Evolutionary conservation across 2,329 filamentous ascomycete species (phyloP), one percentile per base, ranked within the genome.

Genomic region (Davidsoniella neocaledoniae): DNA sequence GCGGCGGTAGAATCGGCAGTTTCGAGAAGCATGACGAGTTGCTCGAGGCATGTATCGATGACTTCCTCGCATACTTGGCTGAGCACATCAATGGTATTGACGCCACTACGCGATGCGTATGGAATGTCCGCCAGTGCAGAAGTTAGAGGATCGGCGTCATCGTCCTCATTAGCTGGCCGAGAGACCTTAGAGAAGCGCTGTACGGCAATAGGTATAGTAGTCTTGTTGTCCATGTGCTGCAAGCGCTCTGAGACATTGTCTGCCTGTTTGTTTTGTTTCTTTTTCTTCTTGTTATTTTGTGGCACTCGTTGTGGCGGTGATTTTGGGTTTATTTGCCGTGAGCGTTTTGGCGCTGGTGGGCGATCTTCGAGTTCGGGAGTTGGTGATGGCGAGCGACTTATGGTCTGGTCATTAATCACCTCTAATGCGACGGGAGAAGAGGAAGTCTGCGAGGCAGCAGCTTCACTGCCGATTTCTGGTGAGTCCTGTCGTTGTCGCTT

Each of bases 41-140:
- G 68, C 1, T 64, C 63, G 29, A 79, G 58, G 12, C 66, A 71
- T 2, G 66, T 62, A n/a, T 67, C 67, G 17, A 79, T 65, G 29
- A 79, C 68, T 57, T 81, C 77, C 33, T 77, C 70, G 57, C 74
- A 81, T 12, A 80, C 67, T 54, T 79, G 72, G 5, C 71, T 67
- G 37, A 82, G 65, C 1, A 81, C 77, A 55, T 82, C 78, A 2
- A 81, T 66, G 0, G 73, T 68, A 44, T 76, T 82, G 55, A 80
- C 76, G 43, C 74, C 74, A 19, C 65, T 62, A 14, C 70, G 68
- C 55, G 70, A 72, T 0, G 68, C 64, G 53, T 72, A 75, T 0
- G 75, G 72, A 2, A 79, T 73, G 4, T 74, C 70, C 2, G 63
- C 58, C 42, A 68, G 68, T 3, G 75, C 63, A 0, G 71, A 66